Conservation (phyloP, 208 protist genomes). For the Naegleria lovaniensis region DNA sequence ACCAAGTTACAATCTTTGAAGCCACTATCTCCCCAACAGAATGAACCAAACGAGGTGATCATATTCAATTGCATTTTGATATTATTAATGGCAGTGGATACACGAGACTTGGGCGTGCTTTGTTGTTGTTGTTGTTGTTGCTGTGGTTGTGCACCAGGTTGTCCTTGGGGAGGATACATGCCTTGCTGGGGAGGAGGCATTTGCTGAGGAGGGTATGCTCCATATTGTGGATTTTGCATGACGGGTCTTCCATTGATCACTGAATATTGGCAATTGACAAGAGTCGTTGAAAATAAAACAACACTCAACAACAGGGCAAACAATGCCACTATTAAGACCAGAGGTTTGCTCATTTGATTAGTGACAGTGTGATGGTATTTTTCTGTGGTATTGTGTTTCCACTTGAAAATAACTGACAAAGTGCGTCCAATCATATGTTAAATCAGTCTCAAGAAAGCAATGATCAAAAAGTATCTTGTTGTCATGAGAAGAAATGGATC, state of each 20-base stretch:
- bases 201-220: background rate
- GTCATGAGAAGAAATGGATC: too few relatives aligned
- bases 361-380: too few relatives aligned
- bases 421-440: too few relatives aligned
- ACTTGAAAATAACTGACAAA: too few relatives aligned
- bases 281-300: too few relatives aligned
- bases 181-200: background rate
- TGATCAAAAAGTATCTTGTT: too few relatives aligned
- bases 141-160: background rate
- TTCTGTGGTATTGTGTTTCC: too few relatives aligned
- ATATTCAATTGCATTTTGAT: background rate
- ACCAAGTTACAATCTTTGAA: background rate
- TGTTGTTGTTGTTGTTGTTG: background rate
- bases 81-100: background rate
- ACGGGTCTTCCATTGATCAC: background rate
- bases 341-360: too few relatives aligned
- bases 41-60: background rate
- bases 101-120: background rate
- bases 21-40: background rate
- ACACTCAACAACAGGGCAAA: too few relatives aligned
- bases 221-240: background rate
- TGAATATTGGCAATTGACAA: background rate
- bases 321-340: too few relatives aligned
- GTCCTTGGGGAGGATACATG: background rate
- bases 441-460: too few relatives aligned